Conservation (phyloP, 306 rosid genomes). For the Gillenia trifoliata region DNA sequence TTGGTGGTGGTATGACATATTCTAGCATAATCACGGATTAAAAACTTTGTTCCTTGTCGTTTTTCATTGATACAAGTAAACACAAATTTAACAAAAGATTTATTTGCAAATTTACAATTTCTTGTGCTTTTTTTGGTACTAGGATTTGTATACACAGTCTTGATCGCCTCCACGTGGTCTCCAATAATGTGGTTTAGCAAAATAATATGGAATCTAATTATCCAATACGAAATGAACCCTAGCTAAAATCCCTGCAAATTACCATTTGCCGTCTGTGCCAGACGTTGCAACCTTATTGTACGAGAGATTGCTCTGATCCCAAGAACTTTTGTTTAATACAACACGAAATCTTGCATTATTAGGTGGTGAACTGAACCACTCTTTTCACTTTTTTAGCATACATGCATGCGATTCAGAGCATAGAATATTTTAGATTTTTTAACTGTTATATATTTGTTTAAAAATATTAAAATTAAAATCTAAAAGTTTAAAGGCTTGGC, state of each 20-base stretch:
- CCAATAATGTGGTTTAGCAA: constrained; percentile 38
- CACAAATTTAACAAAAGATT: neutral
- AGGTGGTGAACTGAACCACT: neutral
- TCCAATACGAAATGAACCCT: constrained; percentile 17
- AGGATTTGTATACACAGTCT: constrained; percentile 1
- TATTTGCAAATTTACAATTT: too few species aligned
- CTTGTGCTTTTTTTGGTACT: neutral
- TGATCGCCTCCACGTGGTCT: constrained; percentile 40
- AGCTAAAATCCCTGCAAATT: constrained; percentile 10
- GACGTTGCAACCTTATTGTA: constrained; percentile 33
- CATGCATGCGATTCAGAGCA: too few species aligned
- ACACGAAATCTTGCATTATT: neutral
- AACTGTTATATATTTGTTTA: too few species aligned
- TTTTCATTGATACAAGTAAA: neutral
- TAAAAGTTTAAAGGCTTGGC: too few species aligned
- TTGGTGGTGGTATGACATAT: neutral
- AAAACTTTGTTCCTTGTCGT: constrained; percentile 12
- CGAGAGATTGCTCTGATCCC: constrained; percentile 44
- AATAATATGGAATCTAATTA: neutral
- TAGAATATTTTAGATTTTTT: too few species aligned
- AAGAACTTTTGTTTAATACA: constrained; percentile 18
- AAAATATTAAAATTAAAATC: too few species aligned
- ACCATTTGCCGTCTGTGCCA: constrained; percentile 13
- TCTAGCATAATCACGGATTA: neutral
- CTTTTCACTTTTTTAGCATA: neutral